These are phyloP conservation scores for Scheffersomyces parashehatae DNA, from an alignment of 1,139 yeast genomes.

Conservation along the genomic window DNA sequence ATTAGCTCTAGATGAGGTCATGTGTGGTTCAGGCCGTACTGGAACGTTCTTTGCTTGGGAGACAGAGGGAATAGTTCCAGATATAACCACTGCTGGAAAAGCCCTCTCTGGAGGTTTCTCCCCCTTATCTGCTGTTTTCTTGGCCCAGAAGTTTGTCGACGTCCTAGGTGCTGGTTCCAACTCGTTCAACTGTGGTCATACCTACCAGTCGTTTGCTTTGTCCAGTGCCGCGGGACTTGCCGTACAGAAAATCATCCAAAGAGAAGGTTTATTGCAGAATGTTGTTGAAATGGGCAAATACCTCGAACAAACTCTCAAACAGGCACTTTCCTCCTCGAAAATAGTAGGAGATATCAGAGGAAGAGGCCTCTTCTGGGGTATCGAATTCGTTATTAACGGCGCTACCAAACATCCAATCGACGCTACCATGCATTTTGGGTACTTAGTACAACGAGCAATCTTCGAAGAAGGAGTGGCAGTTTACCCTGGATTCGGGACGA, in stretches of 20 bases:
- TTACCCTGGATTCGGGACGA: slow-evolving; percentile 6
- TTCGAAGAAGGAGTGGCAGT: slow-evolving; percentile 4
- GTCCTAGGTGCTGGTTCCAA: slow-evolving; percentile 13
- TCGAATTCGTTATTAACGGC: slow-evolving; percentile 16
- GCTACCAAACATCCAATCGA: slow-evolving; percentile 13
- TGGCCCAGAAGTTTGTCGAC: slow-evolving; percentile 14
- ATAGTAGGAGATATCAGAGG: slow-evolving; percentile 18
- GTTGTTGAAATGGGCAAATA: slow-evolving; percentile 12
- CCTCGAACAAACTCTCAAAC: slow-evolving; percentile 8
- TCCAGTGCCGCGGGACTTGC: slow-evolving; percentile 17
- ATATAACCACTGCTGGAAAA: slow-evolving; percentile 18
- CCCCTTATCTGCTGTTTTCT: slow-evolving; percentile 17
- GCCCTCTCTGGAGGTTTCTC: slow-evolving; percentile 18
- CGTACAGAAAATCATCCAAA: slow-evolving; percentile 15
- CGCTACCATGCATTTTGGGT: slow-evolving; percentile 5
- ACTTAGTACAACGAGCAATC: slow-evolving; percentile 6
- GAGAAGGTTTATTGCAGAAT: slow-evolving; percentile 14
- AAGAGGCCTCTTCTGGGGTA: slow-evolving; percentile 16
- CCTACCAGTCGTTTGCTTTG: slow-evolving; percentile 18
- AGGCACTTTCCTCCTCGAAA: slow-evolving; percentile 4
- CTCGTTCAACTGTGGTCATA: slow-evolving; percentile 15
- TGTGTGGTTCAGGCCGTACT: slow-evolving; percentile 18
- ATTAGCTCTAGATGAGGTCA: slow-evolving; percentile 16
- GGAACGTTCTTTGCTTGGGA: slow-evolving; percentile 22
- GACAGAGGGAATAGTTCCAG: slow-evolving; percentile 16